Base-by-base conservation (phyloP, 495 filamentous ascomycete genomes). In the Terfezia claveryi region DNA sequence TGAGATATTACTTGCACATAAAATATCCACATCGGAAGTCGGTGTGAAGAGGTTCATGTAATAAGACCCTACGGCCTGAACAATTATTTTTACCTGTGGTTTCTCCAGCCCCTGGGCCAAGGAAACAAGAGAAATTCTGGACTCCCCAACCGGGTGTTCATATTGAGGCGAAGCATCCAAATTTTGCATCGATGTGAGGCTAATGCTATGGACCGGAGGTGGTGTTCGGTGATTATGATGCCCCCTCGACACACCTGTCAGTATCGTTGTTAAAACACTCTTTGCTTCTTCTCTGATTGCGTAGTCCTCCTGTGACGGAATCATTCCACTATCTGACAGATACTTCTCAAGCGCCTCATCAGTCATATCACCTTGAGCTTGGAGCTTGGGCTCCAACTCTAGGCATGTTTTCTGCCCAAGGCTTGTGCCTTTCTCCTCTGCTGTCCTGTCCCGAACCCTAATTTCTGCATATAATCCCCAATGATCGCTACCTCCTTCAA, bases 21-120 rank as follows among this genome's bases (percentile, higher is more conserved):
- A 65, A 56, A 76, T 74, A 60, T 81, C 75, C 1, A 80, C 71
- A 58, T 79, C 76, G 1, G 77, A 80, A 8, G 66, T 49, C 10
- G 68, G 46, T 16, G 73, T 72, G 70, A 75, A 79, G 27, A 78
- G 72, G 5, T 69, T 74, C 27, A 80, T 68, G n/a, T 69, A 70
- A 58, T 78, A 79, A 23, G 76, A 78, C 0, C 78, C 78, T n/a
- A 79, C 74, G 4, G 77, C 73, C 11, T 70, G 66, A 9, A 80
- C 52, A 12, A 76, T 62, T 27, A 77, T 67, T 4, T 68, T 55
- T 20, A 71, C 59, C 55, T 49, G 50, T 56, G 58, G 41, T 46
- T 46, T 46, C 41, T 14, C 17, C 7, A 32, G 27, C 7, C 27
- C 7, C 4, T 32, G 27, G 7, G 27, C 4, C 27, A 2, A 5